Conservation (phyloP, 352 stramenopile genomes). For the Aphanomyces invadans region DNA sequence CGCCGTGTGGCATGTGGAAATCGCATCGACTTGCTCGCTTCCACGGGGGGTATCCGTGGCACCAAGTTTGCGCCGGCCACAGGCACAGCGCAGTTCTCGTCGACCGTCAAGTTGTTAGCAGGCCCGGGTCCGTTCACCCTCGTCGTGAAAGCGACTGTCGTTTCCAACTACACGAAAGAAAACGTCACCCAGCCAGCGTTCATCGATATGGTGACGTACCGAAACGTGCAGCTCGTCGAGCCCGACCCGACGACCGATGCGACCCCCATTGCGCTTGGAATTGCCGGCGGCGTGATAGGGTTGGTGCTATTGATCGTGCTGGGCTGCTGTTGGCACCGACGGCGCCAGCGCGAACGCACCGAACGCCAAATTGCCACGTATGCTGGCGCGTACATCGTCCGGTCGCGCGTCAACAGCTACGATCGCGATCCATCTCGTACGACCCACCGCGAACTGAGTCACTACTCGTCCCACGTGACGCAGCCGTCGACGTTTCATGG, state of each 20-base stretch:
- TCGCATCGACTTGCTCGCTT: background rate
- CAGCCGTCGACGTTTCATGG: background rate
- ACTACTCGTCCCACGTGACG: background rate
- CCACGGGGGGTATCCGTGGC: background rate
- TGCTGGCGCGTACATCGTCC: constrained; percentile 9
- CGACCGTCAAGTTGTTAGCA: background rate
- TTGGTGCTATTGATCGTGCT: background rate
- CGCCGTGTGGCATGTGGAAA: background rate
- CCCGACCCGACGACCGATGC: background rate
- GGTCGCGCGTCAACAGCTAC: constrained; percentile 4
- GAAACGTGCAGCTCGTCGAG: background rate
- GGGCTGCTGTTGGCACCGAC: background rate
- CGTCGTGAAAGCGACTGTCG: background rate
- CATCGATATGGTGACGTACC: constrained; percentile 17
- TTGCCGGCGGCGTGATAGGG: background rate
- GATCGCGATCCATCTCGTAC: background rate
- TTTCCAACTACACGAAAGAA: constrained; percentile 3
- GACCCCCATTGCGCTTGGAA: constrained; percentile 7
- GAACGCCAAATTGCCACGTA: constrained; percentile 1
- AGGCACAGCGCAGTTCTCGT: background rate
- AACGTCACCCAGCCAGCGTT: background rate
- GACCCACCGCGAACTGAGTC: background rate
- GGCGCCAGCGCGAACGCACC: background rate
- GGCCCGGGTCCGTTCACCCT: background rate
- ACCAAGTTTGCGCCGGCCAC: constrained; percentile 4